phyloP scores from a whole-genome alignment of 257 asterid species.

The Dorcoceras hygrometricum region DNA sequence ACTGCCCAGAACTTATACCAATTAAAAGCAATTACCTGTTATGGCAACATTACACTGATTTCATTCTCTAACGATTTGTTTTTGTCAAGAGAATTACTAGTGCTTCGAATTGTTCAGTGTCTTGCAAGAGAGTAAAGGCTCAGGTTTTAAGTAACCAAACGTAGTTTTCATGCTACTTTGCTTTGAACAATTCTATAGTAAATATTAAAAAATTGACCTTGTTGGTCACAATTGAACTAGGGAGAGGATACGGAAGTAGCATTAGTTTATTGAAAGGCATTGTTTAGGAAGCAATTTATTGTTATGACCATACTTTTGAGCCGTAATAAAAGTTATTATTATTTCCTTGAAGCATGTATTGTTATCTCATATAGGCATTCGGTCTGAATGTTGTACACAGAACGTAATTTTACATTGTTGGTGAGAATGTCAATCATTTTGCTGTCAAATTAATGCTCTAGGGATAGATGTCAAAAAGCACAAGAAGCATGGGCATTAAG shows the following conservation, averaged over 20 bases:
- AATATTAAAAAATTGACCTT: conserved; percentile 6
- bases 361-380: neutral
- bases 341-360: neutral
- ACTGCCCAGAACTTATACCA: neutral
- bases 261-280: neutral
- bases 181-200: conserved; percentile 9
- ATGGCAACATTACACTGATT: conserved; percentile 6
- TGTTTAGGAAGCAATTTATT: neutral
- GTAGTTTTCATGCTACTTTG: neutral
- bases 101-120: neutral
- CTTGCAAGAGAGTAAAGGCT: neutral
- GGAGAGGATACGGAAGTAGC: neutral
- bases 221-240: conserved; percentile 15
- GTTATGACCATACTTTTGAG: neutral
- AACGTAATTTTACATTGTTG: conserved; percentile 28
- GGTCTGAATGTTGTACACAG: neutral
- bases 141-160: neutral
- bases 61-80: neutral
- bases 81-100: conserved; percentile 1
- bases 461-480: no score
- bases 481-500: no score
- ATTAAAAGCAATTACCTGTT: neutral
- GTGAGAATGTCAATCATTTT: conserved; percentile 26
- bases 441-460: conserved; percentile 16
- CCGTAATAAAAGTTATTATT: neutral